Evolutionary conservation across 371 early-diverging fungal species (phyloP), one percentile per base, ranked within the genome.

Genomic region (Fennellomyces sp.): DNA sequence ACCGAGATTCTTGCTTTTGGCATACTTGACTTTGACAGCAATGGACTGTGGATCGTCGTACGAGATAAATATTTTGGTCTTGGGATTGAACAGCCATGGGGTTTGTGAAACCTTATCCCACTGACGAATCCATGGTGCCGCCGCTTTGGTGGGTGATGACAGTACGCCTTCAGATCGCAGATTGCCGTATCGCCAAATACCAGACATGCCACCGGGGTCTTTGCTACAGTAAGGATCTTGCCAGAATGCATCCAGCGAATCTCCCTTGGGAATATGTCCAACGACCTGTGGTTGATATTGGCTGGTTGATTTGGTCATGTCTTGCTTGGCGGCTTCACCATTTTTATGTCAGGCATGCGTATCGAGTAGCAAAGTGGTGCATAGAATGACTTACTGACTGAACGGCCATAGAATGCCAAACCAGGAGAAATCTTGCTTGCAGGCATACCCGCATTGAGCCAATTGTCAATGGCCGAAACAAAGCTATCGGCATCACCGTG

Each of bases 161-260:
- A 88, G 64, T 7, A 90, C 54, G 2, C 89, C 84, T 73, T 86
- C 80, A 15, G 80, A 82, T 27, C 89, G 77, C 64, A 92, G 58
- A 61, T 88, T 79, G 52, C 75, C 74, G 72, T 78, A 90, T 55
- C 83, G 80, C 90, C 89, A 89, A 10, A 84, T 75, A 23, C 89
- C 89, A 31, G 85, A 83, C 36, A 76, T 73, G 35, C 65, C 54
- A 5, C 62, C 57, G 10, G 65, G 59, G 23, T 74, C 78, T 8
- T 56, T 56, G 11, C 62, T 42, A 45, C 85, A 84, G 31, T 80
- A 78, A n/a, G 70, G 66, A 35, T 85, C 79, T 52, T 79, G 76
- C 80, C 84, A 83, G 21, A 75, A 68, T 0, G 70, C 82, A 68
- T 86, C 88, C 25, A 69, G 56, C 17, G 65, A 64, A 63, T 88